A percentile compares a stretch with the other conserved stretches of the same genome.
Conservation (phyloP, 2,329 filamentous ascomycete species). For the Aspergillus awamori region DNA sequence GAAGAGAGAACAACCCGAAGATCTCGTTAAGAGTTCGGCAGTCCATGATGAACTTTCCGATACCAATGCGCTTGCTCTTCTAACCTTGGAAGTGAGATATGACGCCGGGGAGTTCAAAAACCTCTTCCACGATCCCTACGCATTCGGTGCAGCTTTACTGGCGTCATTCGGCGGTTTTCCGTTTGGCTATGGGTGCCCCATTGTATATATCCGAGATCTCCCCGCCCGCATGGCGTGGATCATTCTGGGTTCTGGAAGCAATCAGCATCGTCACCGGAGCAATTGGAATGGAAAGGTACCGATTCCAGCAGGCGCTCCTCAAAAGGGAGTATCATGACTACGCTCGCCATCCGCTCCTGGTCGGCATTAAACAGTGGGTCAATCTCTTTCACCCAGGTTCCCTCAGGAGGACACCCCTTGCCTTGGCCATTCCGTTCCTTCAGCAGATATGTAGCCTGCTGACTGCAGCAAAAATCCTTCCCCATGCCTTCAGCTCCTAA, state of each 20-base stretch:
- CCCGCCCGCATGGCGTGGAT: conserved; percentile 29
- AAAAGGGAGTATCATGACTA: background rate
- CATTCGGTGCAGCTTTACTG: conserved; percentile 49
- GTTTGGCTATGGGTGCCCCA: conserved; percentile 50
- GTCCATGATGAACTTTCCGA: conserved; percentile 6
- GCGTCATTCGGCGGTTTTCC: conserved; percentile 48
- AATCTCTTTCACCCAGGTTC: background rate
- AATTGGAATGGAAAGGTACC: conserved; percentile 50
- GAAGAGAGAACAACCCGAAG: background rate
- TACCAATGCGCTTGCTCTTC: background rate
- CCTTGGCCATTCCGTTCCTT: conserved; percentile 47
- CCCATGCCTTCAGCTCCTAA: background rate
- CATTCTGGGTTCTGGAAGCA: conserved; percentile 26
- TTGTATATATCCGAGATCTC: conserved; percentile 55
- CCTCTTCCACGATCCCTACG: conserved; percentile 36
- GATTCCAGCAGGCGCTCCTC: conserved; percentile 43
- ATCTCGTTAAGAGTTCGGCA: background rate
- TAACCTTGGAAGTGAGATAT: conserved; percentile 7
- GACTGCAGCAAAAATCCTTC: background rate
- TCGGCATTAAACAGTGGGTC: background rate
- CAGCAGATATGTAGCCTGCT: conserved; percentile 29
- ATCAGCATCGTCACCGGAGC: conserved; percentile 30
- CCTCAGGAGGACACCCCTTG: conserved; percentile 29
- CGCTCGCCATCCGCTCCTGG: background rate
- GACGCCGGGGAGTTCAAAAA: conserved; percentile 10